phyloP scores from a whole-genome alignment of 805 yeast genomes.

The Pichia sporocuriosa region DNA sequence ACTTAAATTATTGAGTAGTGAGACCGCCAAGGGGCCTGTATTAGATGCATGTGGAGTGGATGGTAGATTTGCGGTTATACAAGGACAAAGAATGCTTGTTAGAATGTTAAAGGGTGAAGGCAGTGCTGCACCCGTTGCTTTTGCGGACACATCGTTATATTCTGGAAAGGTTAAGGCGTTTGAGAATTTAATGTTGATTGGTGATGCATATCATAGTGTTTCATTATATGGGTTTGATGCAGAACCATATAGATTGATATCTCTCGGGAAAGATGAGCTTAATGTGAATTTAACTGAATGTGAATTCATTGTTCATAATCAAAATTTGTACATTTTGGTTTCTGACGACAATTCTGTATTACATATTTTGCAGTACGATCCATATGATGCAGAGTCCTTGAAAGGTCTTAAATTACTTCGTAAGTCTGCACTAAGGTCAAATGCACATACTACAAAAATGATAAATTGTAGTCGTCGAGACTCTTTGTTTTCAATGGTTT shows the following conservation, averaged over 20 bases:
- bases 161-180: slow-evolving; percentile 74
- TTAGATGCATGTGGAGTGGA: slow-evolving; percentile 70
- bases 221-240: slow-evolving; percentile 88
- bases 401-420: slow-evolving; percentile 73
- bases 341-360: slow-evolving; percentile 64
- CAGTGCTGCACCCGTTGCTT: slow-evolving; percentile 87
- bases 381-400: slow-evolving; percentile 78
- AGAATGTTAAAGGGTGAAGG: slow-evolving; percentile 74
- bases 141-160: slow-evolving; percentile 76
- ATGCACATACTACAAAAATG: slow-evolving; percentile 53
- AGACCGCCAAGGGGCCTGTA: slow-evolving; percentile 77
- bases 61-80: slow-evolving; percentile 77
- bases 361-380: slow-evolving; percentile 80
- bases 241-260: slow-evolving; percentile 84
- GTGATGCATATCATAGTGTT: slow-evolving; percentile 72
- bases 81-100: slow-evolving; percentile 76
- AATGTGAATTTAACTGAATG: slow-evolving; percentile 57
- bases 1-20: slow-evolving; percentile 64
- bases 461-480: slow-evolving; percentile 34
- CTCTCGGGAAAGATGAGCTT: slow-evolving; percentile 67
- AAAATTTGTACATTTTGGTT: slow-evolving; percentile 56
- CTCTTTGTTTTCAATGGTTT: slow-evolving; percentile 26
- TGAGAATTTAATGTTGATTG: slow-evolving; percentile 73
- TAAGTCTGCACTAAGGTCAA: slow-evolving; percentile 63
- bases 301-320: slow-evolving; percentile 71